phyloP scores from a whole-genome alignment of 345 rosid species.

The Eucalyptus curtisii region DNA sequence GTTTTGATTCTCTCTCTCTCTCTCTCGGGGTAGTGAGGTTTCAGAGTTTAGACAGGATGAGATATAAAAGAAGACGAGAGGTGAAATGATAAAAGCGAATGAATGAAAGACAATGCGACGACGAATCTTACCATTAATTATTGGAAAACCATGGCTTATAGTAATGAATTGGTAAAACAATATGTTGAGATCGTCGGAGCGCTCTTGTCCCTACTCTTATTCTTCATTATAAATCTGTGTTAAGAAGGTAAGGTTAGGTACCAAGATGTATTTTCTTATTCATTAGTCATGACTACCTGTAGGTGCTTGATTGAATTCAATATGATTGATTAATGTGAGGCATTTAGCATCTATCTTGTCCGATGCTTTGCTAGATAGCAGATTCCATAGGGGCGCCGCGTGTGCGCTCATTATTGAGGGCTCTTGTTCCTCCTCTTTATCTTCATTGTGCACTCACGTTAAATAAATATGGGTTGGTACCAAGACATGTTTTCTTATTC shows the following conservation, averaged over 20 bases:
- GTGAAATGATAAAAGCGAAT: neutral
- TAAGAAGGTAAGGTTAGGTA: neutral
- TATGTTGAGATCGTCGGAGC: neutral
- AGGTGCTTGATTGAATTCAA: no score
- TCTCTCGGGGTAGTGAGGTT: neutral
- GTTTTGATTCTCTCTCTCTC: neutral
- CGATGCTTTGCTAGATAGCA: no score
- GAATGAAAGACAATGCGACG: neutral
- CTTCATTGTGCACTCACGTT: neutral
- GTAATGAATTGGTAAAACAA: neutral
- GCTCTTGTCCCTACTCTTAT: neutral
- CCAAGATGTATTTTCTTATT: neutral
- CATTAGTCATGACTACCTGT: neutral
- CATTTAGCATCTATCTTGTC: no score
- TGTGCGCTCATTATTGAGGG: no score
- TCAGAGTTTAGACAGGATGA: neutral
- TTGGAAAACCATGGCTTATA: neutral
- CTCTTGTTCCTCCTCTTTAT: neutral
- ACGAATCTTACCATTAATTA: no score
- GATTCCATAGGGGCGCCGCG: no score
- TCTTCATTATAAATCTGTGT: fast-evolving
- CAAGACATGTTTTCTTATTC: neutral
- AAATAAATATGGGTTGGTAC: neutral
- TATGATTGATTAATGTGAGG: no score
- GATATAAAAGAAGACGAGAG: neutral